These are phyloP conservation scores for Kodamaea derodonti DNA, from an alignment of 1,139 yeast species.

Conservation along the genomic window DNA sequence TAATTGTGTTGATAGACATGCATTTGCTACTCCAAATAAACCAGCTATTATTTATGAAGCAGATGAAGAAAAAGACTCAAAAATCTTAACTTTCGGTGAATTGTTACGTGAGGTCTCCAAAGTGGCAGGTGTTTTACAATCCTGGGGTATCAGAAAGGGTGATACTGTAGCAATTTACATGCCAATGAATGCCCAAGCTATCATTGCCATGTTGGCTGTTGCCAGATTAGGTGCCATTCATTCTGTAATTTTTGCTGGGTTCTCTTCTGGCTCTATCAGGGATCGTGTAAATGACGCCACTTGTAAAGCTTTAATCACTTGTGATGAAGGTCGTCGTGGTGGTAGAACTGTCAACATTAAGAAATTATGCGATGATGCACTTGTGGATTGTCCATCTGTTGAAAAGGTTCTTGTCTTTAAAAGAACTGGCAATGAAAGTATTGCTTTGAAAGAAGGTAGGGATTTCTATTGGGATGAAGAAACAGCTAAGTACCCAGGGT, in stretches of 20 bases:
- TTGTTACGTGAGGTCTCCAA: slow-evolving; percentile 81
- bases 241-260: slow-evolving; percentile 96
- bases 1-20: slow-evolving; percentile 97
- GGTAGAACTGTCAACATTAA: slow-evolving; percentile 89
- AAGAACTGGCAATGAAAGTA: slow-evolving; percentile 71
- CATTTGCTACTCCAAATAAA: slow-evolving; percentile 80
- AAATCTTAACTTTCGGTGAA: slow-evolving; percentile 77
- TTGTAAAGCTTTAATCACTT: slow-evolving; percentile 86
- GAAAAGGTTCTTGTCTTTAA: slow-evolving; percentile 80
- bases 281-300: slow-evolving; percentile 90
- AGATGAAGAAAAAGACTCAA: slow-evolving; percentile 78
- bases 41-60: slow-evolving; percentile 93
- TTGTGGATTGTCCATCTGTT: slow-evolving; percentile 72
- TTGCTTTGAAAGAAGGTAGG: slow-evolving; percentile 75
- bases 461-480: slow-evolving; percentile 95
- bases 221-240: slow-evolving; percentile 95
- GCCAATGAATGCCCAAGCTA: slow-evolving; percentile 97
- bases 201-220: slow-evolving; percentile 90
- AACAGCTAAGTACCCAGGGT: slow-evolving; percentile 74
- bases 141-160: slow-evolving; percentile 90
- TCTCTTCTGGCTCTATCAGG: slow-evolving; percentile 86
- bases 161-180: slow-evolving; percentile 95
- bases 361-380: slow-evolving; percentile 91
- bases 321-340: slow-evolving; percentile 97
- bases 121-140: slow-evolving; percentile 80